Evolutionary conservation across 768 basidiomycete genomes (phyloP), one percentile per base, ranked within the genome.

Genomic region (Hirschioporus abietinus): DNA sequence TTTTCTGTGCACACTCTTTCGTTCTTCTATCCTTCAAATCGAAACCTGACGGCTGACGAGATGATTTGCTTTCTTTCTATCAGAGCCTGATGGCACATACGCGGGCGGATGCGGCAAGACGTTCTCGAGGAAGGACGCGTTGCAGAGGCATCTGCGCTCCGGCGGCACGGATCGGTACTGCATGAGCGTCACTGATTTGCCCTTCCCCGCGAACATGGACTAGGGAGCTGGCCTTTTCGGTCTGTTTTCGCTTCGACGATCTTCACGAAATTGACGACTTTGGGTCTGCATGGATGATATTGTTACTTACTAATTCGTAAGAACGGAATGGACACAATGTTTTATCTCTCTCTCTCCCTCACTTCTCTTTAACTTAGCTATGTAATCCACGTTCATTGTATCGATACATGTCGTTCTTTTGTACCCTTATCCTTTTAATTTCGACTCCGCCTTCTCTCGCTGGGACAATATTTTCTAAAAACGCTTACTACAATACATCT

Each of bases 81-180:
- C 30, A 61, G 60, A 34, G 24, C 15, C 10, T 24, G 60, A 61
- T 34, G 60, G 60, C 24, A 61, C 24, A 12, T 25, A 61, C 24
- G 25, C 24, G 3, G 60, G 60, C 10, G 60, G 60, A 18, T 80
- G 79, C 66, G 71, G 75, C 65, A 75, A 72, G 64, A 73, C 73
- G 65, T 80, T 80, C 60, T 77, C 77, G 63, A 72, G 79, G 70
- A 75, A 74, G 65, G 79, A 80, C 65, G 78, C 78, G 27, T 74
- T 80, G 67, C 78, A 79, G 70, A 74, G 78, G 63, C 79, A 79
- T 69, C 75, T 78, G 15, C 42, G 42, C 42, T 52, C 42, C 42
- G 20, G 42, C 42, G 12, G 42, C 42, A 52, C 42, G 20, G 42
- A 52, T 12, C 42, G 20, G 15, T 52, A 52, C 42, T 52, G 42